phyloP scores from a whole-genome alignment of 1,284 basidiomycete species.

The Ustilago curta region DNA sequence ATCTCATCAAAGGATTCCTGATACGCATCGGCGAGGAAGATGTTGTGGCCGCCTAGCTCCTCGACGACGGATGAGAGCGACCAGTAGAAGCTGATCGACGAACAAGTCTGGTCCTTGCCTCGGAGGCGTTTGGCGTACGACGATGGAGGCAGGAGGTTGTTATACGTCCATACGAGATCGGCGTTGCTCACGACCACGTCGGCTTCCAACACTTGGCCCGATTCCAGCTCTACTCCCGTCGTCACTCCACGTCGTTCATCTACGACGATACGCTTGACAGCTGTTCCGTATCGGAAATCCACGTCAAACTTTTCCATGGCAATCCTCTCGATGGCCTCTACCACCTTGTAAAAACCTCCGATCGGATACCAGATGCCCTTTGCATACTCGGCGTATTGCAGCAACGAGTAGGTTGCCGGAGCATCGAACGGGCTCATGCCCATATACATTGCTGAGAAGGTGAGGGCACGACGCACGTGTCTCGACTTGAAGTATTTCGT shows the following conservation, averaged over 20 bases:
- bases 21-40: slow-evolving; percentile 70
- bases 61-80: slow-evolving; percentile 71
- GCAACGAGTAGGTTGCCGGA: slow-evolving; percentile 73
- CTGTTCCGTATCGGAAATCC: slow-evolving; percentile 70
- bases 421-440: slow-evolving; percentile 73
- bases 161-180: slow-evolving; percentile 73
- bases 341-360: slow-evolving; percentile 73
- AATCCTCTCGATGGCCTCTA: slow-evolving; percentile 71
- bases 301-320: slow-evolving; percentile 70
- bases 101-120: slow-evolving; percentile 71
- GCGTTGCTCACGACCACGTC: slow-evolving; percentile 74
- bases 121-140: slow-evolving; percentile 63
- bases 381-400: slow-evolving; percentile 74
- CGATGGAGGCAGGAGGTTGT: slow-evolving; percentile 70
- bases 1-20: slow-evolving; percentile 73
- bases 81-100: slow-evolving; percentile 74
- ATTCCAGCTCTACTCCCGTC: slow-evolving; percentile 71
- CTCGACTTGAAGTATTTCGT: slow-evolving; percentile 72
- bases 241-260: slow-evolving; percentile 33
- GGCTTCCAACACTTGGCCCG: slow-evolving; percentile 71
- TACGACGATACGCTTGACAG: slow-evolving; percentile 70
- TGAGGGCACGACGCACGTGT: slow-evolving; percentile 67
- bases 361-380: slow-evolving; percentile 73
- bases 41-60: slow-evolving; percentile 72
- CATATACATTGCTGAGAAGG: slow-evolving; percentile 58